Evolutionary conservation across 2,329 filamentous ascomycete species (phyloP).

Genomic region (Teratosphaeria epicoccoides): DNA sequence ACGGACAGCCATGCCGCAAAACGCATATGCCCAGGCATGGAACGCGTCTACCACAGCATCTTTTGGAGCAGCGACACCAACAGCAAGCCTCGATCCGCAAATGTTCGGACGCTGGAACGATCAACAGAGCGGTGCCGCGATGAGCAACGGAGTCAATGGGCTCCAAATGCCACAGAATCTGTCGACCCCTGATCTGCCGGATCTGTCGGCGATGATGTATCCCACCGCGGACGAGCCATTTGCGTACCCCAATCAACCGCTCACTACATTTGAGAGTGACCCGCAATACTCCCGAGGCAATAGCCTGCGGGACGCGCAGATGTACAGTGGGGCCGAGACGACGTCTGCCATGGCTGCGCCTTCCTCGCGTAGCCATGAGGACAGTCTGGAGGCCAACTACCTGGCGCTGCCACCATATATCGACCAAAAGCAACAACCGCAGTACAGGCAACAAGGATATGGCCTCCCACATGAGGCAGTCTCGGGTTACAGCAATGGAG

Average conservation of each 20-base stretch:
- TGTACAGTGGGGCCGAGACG: constrained; percentile 8
- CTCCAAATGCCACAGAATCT: constrained; percentile 19
- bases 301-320: neutral
- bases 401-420: constrained; percentile 63
- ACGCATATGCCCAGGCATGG: constrained; percentile 10
- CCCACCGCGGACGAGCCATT: constrained; percentile 60
- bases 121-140: neutral
- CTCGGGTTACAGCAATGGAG: constrained; percentile 7
- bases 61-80: constrained; percentile 18
- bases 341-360: constrained; percentile 7
- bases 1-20: constrained; percentile 1
- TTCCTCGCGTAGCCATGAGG: constrained; percentile 24
- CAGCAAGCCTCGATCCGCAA: constrained; percentile 12
- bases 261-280: constrained; percentile 46
- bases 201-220: constrained; percentile 71
- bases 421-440: constrained; percentile 37
- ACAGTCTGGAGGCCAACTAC: constrained; percentile 63
- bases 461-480: neutral
- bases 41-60: constrained; percentile 15
- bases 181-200: constrained; percentile 45
- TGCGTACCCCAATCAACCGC: constrained; percentile 66
- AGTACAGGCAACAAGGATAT: constrained; percentile 14
- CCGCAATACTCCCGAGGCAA: constrained; percentile 21
- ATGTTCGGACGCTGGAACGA: constrained; percentile 9
- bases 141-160: constrained; percentile 12